Evolutionary conservation across 1,284 basidiomycete species (phyloP).

Genomic region (Ganoderma boninense): DNA sequence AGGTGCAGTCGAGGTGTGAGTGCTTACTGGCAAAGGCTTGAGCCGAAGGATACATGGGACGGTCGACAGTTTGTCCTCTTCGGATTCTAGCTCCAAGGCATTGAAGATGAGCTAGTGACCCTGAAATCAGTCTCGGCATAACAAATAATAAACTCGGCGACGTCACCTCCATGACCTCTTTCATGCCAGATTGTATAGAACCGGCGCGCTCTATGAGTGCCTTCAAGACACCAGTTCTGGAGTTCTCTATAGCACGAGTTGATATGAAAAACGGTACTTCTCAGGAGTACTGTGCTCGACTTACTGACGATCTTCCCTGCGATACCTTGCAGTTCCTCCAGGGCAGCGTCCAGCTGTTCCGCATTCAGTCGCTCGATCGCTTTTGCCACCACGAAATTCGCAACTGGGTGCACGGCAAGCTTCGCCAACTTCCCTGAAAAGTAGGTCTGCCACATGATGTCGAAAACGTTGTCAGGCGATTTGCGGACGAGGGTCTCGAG

Average conservation of each 20-base stretch:
- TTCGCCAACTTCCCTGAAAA: slow-evolving; percentile 76
- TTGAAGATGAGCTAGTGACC: slow-evolving; percentile 60
- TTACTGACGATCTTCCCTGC: slow-evolving; percentile 61
- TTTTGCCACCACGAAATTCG: slow-evolving; percentile 90
- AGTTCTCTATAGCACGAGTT: slow-evolving; percentile 49
- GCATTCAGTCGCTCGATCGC: slow-evolving; percentile 69
- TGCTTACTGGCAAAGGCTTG: slow-evolving; percentile 43
- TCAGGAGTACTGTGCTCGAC: slow-evolving; percentile 42
- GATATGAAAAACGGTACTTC: slow-evolving; percentile 23
- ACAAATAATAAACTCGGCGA: neutral
- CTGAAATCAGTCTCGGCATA: neutral
- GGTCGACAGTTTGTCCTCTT: slow-evolving; percentile 46
- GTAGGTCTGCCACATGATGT: slow-evolving; percentile 79
- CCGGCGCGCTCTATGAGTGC: slow-evolving; percentile 76
- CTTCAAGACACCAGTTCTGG: slow-evolving; percentile 72
- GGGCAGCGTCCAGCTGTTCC: slow-evolving; percentile 64
- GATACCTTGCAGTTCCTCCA: slow-evolving; percentile 64
- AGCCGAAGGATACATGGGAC: slow-evolving; percentile 61
- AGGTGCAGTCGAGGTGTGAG: too few species aligned
- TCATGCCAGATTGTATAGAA: slow-evolving; percentile 51
- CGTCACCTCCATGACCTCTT: slow-evolving; percentile 58
- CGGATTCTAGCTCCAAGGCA: slow-evolving; percentile 64
- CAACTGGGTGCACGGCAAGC: slow-evolving; percentile 85
- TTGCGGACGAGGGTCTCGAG: slow-evolving; percentile 79
- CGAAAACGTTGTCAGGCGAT: slow-evolving; percentile 70